Evolutionary conservation across 2,329 filamentous ascomycete species (phyloP).

Genomic region (Arthrobotrys entomopaga): DNA sequence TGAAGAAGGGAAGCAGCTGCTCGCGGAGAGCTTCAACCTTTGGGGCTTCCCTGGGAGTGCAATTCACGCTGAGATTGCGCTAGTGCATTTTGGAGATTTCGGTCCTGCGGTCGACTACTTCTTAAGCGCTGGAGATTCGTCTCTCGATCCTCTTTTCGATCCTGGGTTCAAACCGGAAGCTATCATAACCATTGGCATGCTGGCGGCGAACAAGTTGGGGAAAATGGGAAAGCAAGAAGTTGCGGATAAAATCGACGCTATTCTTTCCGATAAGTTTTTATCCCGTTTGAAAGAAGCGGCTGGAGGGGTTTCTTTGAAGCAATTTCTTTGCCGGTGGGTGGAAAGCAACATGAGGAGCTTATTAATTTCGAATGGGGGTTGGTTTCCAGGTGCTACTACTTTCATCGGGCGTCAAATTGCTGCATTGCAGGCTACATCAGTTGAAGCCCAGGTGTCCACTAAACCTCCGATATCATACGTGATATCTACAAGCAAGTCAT

Average conservation of each 20-base stretch:
- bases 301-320: no score
- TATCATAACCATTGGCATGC: background rate
- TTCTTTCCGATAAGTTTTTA: no score
- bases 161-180: background rate
- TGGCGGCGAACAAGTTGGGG: background rate
- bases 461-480: no score
- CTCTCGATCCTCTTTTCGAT: background rate
- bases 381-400: no score
- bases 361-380: no score
- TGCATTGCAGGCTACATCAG: no score
- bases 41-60: slow-evolving; percentile 4
- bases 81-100: background rate
- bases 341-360: no score
- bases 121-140: background rate
- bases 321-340: no score
- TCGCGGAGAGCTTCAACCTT: slow-evolving; percentile 9
- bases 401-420: no score
- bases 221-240: background rate
- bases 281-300: no score
- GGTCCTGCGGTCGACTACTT: background rate
- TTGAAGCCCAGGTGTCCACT: no score
- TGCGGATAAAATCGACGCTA: slow-evolving; percentile 1
- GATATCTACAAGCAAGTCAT: no score
- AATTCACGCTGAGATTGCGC: slow-evolving; percentile 12
- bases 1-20: slow-evolving; percentile 5